These are phyloP conservation scores for Suillus americanus DNA, from an alignment of 768 basidiomycete genomes.

Conservation along the genomic window DNA sequence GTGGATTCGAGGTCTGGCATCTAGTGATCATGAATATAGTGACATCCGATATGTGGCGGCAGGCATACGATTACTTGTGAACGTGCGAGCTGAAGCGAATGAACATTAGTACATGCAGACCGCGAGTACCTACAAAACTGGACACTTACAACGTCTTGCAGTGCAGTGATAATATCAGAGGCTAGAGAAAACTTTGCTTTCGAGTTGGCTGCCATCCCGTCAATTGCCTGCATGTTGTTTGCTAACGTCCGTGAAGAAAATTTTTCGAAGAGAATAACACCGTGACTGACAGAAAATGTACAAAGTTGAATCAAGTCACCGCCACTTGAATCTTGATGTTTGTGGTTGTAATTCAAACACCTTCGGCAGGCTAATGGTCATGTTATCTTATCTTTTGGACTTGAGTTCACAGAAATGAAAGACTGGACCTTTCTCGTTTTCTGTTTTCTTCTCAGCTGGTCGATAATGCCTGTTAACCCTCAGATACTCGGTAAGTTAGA, in stretches of 20 bases:
- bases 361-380: background rate
- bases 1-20: conserved; percentile 16
- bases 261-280: too few species aligned
- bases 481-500: background rate
- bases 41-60: too few species aligned
- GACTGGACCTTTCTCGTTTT: background rate
- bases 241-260: too few species aligned
- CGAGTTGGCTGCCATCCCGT: background rate
- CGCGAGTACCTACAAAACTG: background rate
- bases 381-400: conserved; percentile 1
- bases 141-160: background rate
- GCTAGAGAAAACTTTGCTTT: background rate
- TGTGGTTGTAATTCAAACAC: background rate
- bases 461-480: background rate
- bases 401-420: background rate
- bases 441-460: background rate
- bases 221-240: background rate
- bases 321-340: background rate
- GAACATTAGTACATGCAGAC: background rate
- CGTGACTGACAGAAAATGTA: background rate
- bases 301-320: too few species aligned
- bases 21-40: conserved; percentile 4
- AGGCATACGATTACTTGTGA: too few species aligned
- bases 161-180: background rate
- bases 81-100: background rate